Evolutionary conservation across 805 yeast species (phyloP).

Genomic region (Millerago galiae): DNA sequence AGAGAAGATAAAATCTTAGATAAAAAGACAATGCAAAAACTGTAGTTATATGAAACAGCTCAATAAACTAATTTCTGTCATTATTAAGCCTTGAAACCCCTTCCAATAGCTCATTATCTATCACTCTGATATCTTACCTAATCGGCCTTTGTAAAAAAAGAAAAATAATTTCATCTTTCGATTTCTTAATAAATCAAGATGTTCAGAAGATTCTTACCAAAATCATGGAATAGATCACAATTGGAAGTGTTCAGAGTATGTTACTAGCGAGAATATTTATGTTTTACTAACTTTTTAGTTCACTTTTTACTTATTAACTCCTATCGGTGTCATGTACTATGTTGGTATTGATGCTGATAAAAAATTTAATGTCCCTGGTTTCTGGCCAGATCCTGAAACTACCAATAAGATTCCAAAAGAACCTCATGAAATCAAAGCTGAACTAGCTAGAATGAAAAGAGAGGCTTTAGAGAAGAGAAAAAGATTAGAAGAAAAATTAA

Average conservation of each 20-base stretch:
- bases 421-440: slow-evolving; percentile 86
- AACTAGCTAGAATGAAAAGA: slow-evolving; percentile 77
- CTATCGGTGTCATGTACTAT: slow-evolving; percentile 87
- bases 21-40: too few relatives aligned
- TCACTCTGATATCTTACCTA: too few relatives aligned
- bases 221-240: slow-evolving; percentile 8
- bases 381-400: slow-evolving; percentile 95
- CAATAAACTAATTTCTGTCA: too few relatives aligned
- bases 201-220: slow-evolving; percentile 1
- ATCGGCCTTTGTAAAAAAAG: too few relatives aligned
- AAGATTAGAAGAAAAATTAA: slow-evolving; percentile 65
- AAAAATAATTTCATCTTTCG: too few relatives aligned
- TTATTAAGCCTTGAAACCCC: too few relatives aligned
- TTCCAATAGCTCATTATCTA: too few relatives aligned
- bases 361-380: slow-evolving; percentile 86
- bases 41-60: too few relatives aligned
- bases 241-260: slow-evolving; percentile 12
- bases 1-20: slow-evolving; percentile 35
- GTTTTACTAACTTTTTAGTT: slow-evolving; percentile 34
- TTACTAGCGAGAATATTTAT: background rate
- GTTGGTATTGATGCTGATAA: slow-evolving; percentile 87
- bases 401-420: slow-evolving; percentile 89
- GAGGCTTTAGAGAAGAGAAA: slow-evolving; percentile 69
- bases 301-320: slow-evolving; percentile 78
- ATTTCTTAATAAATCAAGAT: background rate